Base-by-base conservation (phyloP, 129 eudicot species). In the Silybum marianum region DNA sequence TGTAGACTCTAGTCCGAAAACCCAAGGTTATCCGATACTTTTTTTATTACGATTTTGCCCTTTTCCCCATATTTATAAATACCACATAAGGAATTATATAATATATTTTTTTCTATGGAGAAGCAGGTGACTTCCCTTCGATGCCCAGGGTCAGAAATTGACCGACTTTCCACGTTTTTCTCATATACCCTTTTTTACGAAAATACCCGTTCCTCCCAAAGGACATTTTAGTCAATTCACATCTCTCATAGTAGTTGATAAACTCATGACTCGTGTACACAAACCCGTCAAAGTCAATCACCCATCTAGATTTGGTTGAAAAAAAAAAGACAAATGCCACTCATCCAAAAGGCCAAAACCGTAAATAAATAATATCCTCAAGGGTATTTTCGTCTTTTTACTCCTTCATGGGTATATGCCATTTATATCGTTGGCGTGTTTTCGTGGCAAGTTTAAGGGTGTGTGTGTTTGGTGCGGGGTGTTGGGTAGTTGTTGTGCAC, bases 401-500 rank as follows among this genome's bases (percentile, higher is more conserved):
- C 1, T 0, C 0, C 6, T 32, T 1, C 9, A 28, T 58, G 66
- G 38, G 66, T 74, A 72, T 66, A 40, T 72, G 69, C 81, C 69
- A 71, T 66, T 72, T 69, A 25, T 71, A 69, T 86, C 77, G 87
- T 80, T 87, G 89, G 91, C 88, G 93, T 91, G 93, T 88, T 71
- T 82, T 86, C 85, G 90, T 91, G 93, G 89, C 88, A 85, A 80
- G 76, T 88, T 70, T 71, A 24, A 34, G 71, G 83, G 73, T 75
- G 44, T 32, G 58, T 68, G 76, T 86, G 88, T 88, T 80, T 77
- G 88, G 90, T 86, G 86, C 18, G 65, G 63, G 63, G 90, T 71
- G 83, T 72, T 77, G 81, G 66, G 77, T 84, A 81, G 88, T 89
- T 75, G 89, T 91, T 86, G 86, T 74, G 80, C 82, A 78, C 88